Evolutionary conservation across 805 yeast species (phyloP).

Genomic region (Tetrapisispora taiwanensis): DNA sequence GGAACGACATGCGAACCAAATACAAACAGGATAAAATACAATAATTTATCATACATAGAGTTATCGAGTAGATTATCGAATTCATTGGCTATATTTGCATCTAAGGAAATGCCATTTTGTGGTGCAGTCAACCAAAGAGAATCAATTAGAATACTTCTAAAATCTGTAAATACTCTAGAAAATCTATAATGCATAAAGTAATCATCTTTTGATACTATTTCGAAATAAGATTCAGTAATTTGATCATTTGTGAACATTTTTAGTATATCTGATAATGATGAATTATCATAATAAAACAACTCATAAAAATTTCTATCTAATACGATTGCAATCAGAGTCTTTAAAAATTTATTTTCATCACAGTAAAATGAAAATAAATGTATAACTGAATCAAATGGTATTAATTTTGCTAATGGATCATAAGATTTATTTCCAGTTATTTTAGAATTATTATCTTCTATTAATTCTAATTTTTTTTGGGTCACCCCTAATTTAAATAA

Average conservation of each 20-base stretch:
- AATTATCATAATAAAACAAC: slow-evolving; percentile 11
- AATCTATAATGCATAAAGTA: slow-evolving; percentile 22
- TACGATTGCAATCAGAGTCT: slow-evolving; percentile 14
- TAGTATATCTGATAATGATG: not conserved
- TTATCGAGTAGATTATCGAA: slow-evolving; percentile 17
- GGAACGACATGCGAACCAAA: slow-evolving; percentile 19
- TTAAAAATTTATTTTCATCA: slow-evolving; percentile 4
- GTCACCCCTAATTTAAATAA: slow-evolving; percentile 16
- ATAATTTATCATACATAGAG: slow-evolving; percentile 10
- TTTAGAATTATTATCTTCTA: not conserved
- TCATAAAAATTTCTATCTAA: slow-evolving; percentile 23
- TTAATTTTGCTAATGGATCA: slow-evolving; percentile 14
- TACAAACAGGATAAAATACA: slow-evolving; percentile 20
- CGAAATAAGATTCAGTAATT: slow-evolving; percentile 6
- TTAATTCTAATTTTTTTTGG: not conserved
- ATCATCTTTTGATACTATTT: slow-evolving; percentile 10
- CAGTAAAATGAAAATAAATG: slow-evolving; percentile 5
- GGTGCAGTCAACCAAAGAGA: not conserved
- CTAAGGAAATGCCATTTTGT: no score
- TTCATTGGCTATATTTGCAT: slow-evolving; percentile 6
- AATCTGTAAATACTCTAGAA: slow-evolving; percentile 12
- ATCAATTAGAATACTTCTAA: slow-evolving; percentile 10
- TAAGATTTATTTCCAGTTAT: slow-evolving; percentile 4
- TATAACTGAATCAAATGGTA: slow-evolving; percentile 16
- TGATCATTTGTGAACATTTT: not conserved